A percentile compares a stretch with the other conserved stretches of the same genome.
Conservation (phyloP, 495 filamentous ascomycete genomes). For the Schizothecium vesticola region DNA sequence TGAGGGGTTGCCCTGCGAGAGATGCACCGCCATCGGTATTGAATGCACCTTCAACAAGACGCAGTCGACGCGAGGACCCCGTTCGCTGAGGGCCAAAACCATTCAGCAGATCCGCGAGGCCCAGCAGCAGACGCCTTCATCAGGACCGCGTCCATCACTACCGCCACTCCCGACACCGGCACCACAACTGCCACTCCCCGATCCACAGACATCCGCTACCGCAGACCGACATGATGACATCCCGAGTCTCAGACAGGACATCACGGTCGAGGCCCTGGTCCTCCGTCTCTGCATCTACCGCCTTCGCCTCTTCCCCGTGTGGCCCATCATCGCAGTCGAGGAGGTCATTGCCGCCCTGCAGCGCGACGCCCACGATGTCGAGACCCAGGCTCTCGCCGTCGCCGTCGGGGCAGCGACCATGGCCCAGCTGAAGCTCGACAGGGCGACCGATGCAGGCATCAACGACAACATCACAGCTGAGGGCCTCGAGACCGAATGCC, state of each 20-base stretch:
- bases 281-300: constrained; percentile 37
- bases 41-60: constrained; percentile 37
- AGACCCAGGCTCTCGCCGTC: constrained; percentile 38
- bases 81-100: constrained; percentile 28
- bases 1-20: constrained; percentile 25
- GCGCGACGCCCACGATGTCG: constrained; percentile 27
- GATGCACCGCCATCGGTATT: constrained; percentile 32
- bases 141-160: neutral
- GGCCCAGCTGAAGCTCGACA: constrained; percentile 38
- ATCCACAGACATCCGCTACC: neutral
- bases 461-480: constrained; percentile 23
- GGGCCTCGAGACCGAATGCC: constrained; percentile 23
- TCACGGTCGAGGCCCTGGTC: constrained; percentile 22
- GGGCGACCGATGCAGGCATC: constrained; percentile 21
- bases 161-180: neutral
- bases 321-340: constrained; percentile 45
- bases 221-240: neutral
- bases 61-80: constrained; percentile 32
- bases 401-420: constrained; percentile 43
- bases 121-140: neutral
- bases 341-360: constrained; percentile 34
- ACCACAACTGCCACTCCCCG: neutral
- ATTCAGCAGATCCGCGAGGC: constrained; percentile 18
- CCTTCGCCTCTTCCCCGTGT: constrained; percentile 42
- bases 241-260: neutral